These are phyloP conservation scores for Ceratocystis variospora DNA, from an alignment of 2,329 filamentous ascomycete genomes.

Conservation along the genomic window DNA sequence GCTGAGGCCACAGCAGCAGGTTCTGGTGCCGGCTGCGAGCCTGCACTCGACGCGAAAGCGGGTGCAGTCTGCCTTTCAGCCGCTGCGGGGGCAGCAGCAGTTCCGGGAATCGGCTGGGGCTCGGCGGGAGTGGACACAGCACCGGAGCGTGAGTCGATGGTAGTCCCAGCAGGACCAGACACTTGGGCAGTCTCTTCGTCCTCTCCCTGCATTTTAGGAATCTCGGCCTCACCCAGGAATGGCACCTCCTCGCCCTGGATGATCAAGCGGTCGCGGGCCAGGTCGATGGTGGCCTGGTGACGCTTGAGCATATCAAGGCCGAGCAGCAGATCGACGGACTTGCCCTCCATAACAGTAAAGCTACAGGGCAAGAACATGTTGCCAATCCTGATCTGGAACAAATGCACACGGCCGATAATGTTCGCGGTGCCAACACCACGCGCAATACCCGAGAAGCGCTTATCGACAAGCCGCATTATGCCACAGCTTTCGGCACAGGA, in stretches of 20 bases:
- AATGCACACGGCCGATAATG: conserved; percentile 90
- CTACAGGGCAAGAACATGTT: conserved; percentile 77
- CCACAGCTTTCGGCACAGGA: conserved; percentile 79
- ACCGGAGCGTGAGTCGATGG: conserved; percentile 72
- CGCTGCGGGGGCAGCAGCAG: conserved; percentile 14
- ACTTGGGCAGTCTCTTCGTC: conserved; percentile 65
- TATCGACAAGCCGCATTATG: conserved; percentile 92
- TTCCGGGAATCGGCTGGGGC: conserved; percentile 22
- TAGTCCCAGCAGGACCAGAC: conserved; percentile 72
- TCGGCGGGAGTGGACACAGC: conserved; percentile 39
- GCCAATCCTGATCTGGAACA: conserved; percentile 88
- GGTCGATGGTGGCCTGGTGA: conserved; percentile 84
- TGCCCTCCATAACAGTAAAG: conserved; percentile 99
- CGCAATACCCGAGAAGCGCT: conserved; percentile 79
- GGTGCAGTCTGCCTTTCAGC: conserved; percentile 17
- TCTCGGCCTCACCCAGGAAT: conserved; percentile 85
- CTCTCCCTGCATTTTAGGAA: conserved; percentile 70
- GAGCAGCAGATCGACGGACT: conserved; percentile 82
- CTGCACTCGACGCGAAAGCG: conserved; percentile 20
- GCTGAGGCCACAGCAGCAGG: conserved; percentile 16
- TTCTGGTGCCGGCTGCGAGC: conserved; percentile 20
- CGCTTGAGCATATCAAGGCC: conserved; percentile 95
- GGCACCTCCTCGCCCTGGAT: conserved; percentile 80
- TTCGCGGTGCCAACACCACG: conserved; percentile 87
- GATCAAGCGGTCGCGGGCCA: conserved; percentile 68